Evolutionary conservation across 2,329 filamentous ascomycete genomes (phyloP).

Genomic region (Penicillium expansum): DNA sequence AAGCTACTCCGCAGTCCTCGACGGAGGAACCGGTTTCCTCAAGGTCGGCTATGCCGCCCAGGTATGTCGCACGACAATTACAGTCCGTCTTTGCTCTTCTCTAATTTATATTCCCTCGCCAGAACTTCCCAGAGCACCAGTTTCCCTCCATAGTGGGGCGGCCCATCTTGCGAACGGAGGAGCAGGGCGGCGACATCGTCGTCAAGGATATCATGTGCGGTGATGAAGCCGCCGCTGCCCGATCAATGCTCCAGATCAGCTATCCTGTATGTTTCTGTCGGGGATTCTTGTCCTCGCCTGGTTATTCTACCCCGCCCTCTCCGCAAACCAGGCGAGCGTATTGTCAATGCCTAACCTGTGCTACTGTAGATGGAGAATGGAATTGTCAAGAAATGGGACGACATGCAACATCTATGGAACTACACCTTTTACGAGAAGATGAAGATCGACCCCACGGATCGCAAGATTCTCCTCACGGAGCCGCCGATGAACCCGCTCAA

Average conservation of each 20-base stretch:
- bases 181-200: conserved; percentile 69
- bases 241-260: conserved; percentile 96
- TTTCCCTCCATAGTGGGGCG: conserved; percentile 97
- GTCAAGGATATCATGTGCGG: conserved; percentile 99
- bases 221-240: conserved; percentile 91
- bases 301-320: conserved; percentile 17
- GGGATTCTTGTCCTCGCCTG: conserved; percentile 1
- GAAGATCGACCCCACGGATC: conserved; percentile 81
- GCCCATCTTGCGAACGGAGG: conserved; percentile 94
- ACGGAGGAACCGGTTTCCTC: conserved; percentile 98
- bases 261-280: conserved; percentile 66
- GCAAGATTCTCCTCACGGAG: conserved; percentile 96
- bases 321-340: conserved; percentile 22
- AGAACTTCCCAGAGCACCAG: conserved; percentile 99
- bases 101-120: conserved; percentile 10
- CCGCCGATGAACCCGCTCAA: conserved; percentile 96
- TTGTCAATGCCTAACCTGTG: conserved; percentile 20
- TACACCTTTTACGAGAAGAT: conserved; percentile 98
- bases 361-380: conserved; percentile 86
- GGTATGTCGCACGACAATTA: conserved; percentile 45
- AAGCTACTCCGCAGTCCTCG: conserved; percentile 69
- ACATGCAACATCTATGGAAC: conserved; percentile 99
- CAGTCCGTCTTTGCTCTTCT: not conserved
- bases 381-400: conserved; percentile 99
- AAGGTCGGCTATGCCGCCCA: conserved; percentile 98